Conservation (phyloP, 768 basidiomycete species). For the Zangia roseola region DNA sequence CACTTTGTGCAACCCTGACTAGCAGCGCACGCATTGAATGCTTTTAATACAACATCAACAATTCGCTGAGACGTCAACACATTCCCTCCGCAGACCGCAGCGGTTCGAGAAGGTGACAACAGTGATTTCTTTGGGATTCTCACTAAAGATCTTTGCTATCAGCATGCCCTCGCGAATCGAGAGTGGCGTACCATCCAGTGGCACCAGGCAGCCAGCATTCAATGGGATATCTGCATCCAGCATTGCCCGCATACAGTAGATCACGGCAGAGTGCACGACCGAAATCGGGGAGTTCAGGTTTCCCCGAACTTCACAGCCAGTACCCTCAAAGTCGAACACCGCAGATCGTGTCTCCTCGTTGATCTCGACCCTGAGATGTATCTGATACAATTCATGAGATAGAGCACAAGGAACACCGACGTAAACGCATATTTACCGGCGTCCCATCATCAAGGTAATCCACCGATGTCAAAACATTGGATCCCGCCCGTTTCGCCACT, state of each 20-base stretch:
- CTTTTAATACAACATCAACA: conserved; percentile 90
- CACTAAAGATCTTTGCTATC: conserved; percentile 42
- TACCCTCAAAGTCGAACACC: conserved; percentile 81
- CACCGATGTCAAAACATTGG: conserved; percentile 61
- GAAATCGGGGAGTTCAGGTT: conserved; percentile 85
- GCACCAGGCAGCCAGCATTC: conserved; percentile 91
- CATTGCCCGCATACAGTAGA: conserved; percentile 89
- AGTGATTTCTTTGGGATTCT: conserved; percentile 78
- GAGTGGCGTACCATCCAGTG: conserved; percentile 60
- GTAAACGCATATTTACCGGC: conserved; percentile 50
- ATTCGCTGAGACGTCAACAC: conserved; percentile 91
- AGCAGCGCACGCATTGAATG: conserved; percentile 88
- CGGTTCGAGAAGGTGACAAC: conserved; percentile 78
- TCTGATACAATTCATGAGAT: conserved; percentile 41
- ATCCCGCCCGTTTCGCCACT: conserved; percentile 68
- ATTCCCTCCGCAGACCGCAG: conserved; percentile 92
- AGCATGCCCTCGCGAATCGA: background rate
- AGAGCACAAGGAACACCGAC: background rate
- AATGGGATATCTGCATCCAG: conserved; percentile 85
- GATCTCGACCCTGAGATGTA: conserved; percentile 74
- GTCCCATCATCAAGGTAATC: conserved; percentile 91
- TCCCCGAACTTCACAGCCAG: conserved; percentile 79
- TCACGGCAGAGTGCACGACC: conserved; percentile 84
- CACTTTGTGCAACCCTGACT: conserved; percentile 94
- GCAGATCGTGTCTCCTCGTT: conserved; percentile 73